Percentiles rank a stretch among this genome's conserved stretches.
These are phyloP conservation scores for Neurospora sp. DNA, from an alignment of 2,329 filamentous ascomycete genomes.

Conservation along the genomic window DNA sequence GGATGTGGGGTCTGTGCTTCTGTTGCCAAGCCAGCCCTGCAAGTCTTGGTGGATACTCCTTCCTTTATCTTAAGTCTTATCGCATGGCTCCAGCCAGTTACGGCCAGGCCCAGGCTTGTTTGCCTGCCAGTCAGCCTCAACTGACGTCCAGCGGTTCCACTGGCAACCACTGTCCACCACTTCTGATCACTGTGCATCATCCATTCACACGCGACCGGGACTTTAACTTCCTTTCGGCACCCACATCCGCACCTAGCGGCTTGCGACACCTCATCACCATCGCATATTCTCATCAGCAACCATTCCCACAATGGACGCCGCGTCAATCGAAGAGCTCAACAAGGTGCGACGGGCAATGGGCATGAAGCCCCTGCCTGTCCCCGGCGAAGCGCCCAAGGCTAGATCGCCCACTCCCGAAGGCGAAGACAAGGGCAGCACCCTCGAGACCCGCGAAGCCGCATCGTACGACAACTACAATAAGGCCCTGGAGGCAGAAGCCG, in stretches of 20 bases:
- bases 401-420: conserved; percentile 36
- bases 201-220: not conserved
- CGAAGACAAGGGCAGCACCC: conserved; percentile 68
- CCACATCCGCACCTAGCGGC: not conserved
- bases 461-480: conserved; percentile 65
- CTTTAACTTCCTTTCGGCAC: not conserved
- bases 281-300: not conserved
- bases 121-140: conserved; percentile 4
- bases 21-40: not conserved
- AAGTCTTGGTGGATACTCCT: not conserved
- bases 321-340: conserved; percentile 88
- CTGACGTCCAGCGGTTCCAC: not conserved
- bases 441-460: conserved; percentile 69
- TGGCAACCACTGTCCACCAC: not conserved
- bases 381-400: conserved; percentile 45
- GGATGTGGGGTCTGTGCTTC: conserved; percentile 17
- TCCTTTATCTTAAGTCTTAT: conserved; percentile 13
- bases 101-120: not conserved
- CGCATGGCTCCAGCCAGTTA: conserved; percentile 1
- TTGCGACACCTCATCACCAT: not conserved
- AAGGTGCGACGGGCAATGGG: conserved; percentile 82
- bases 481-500: conserved; percentile 58
- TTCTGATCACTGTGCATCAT: not conserved
- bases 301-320: conserved; percentile 44
- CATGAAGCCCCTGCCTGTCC: conserved; percentile 79